Percentiles rank a stretch among this genome's conserved stretches.
These are phyloP conservation scores for Fusarium euwallaceae DNA, from an alignment of 2,329 filamentous ascomycete species.

Conservation along the genomic window DNA sequence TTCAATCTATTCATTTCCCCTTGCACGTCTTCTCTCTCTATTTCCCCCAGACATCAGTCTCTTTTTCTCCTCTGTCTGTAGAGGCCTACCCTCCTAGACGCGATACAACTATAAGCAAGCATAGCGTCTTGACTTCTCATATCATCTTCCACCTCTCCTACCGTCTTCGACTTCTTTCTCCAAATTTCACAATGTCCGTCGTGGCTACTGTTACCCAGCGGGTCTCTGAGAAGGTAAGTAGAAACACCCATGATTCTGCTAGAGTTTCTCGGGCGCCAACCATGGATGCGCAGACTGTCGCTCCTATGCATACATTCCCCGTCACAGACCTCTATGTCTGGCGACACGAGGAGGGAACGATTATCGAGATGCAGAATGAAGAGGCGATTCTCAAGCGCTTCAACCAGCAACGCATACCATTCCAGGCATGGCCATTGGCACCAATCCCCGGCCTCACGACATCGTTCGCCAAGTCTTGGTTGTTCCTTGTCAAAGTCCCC, in stretches of 20 bases:
- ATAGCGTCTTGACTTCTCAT: not conserved
- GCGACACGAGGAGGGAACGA: constrained; percentile 49
- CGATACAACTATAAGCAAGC: not conserved
- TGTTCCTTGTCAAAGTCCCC: constrained; percentile 48
- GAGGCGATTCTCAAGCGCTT: constrained; percentile 39
- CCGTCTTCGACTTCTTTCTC: not conserved
- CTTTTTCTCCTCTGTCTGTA: not conserved
- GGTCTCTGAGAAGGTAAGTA: not conserved
- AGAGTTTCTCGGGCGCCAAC: constrained; percentile 16
- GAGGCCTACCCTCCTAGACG: not conserved
- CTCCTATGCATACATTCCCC: constrained; percentile 38
- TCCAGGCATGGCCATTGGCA: constrained; percentile 49
- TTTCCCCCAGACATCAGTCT: not conserved
- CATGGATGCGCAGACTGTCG: not conserved
- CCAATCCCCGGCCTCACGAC: constrained; percentile 48
- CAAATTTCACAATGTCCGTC: not conserved
- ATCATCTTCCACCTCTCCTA: not conserved
- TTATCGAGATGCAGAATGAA: constrained; percentile 54
- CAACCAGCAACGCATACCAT: constrained; percentile 40
- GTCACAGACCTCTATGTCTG: constrained; percentile 43
- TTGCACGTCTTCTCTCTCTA: not conserved
- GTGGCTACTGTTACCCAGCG: not conserved
- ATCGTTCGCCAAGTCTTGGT: constrained; percentile 50
- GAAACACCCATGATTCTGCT: not conserved
- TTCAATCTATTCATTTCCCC: not conserved